These are phyloP conservation scores for Aschersonia sp. DNA, from an alignment of 2,329 filamentous ascomycete species.

Conservation along the genomic window DNA sequence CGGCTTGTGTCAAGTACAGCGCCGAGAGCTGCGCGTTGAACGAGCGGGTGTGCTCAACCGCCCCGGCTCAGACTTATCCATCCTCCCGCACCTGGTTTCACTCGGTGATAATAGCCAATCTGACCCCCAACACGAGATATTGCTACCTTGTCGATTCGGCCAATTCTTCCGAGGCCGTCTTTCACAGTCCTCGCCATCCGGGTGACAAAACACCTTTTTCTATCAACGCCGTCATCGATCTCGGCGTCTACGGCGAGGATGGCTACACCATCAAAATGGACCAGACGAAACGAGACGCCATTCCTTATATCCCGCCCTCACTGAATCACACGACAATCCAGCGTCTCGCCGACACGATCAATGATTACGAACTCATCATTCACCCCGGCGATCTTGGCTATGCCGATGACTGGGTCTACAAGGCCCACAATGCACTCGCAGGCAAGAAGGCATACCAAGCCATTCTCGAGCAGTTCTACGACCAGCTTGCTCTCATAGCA, in stretches of 20 bases:
- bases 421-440: slow-evolving; percentile 27
- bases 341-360: slow-evolving; percentile 31
- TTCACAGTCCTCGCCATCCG: slow-evolving; percentile 35
- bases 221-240: slow-evolving; percentile 31
- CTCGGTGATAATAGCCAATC: slow-evolving; percentile 26
- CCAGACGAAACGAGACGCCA: slow-evolving; percentile 29
- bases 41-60: slow-evolving; percentile 26
- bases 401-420: slow-evolving; percentile 41
- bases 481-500: slow-evolving; percentile 24
- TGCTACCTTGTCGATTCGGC: slow-evolving; percentile 44
- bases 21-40: slow-evolving; percentile 22
- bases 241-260: slow-evolving; percentile 29
- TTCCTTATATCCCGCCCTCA: slow-evolving; percentile 32
- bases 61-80: slow-evolving; percentile 30
- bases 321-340: slow-evolving; percentile 45
- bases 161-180: slow-evolving; percentile 38
- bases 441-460: slow-evolving; percentile 38
- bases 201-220: slow-evolving; percentile 42
- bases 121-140: slow-evolving; percentile 39
- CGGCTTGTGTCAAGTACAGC: slow-evolving; percentile 37
- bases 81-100: slow-evolving; percentile 40
- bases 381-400: slow-evolving; percentile 43
- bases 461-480: slow-evolving; percentile 41
- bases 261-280: slow-evolving; percentile 20
- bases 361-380: slow-evolving; percentile 40